Conservation (phyloP, 805 yeast species). For the Tetrapisispora phaffii region DNA sequence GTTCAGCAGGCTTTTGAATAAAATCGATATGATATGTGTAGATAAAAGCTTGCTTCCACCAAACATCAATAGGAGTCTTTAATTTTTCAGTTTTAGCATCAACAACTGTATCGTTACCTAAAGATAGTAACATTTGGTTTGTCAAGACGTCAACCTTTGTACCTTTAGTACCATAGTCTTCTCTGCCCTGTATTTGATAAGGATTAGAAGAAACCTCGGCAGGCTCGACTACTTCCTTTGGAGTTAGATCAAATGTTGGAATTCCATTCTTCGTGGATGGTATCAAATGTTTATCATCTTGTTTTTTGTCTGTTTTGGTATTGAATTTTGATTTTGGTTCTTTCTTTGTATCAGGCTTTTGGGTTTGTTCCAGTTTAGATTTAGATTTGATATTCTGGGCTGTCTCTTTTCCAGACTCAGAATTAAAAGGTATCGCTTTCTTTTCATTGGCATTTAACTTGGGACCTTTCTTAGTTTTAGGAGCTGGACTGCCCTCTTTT, state of each 20-base stretch:
- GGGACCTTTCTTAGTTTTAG: no score
- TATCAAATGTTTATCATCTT: no score
- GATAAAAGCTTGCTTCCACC: slow-evolving; percentile 18
- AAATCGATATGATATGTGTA: slow-evolving; percentile 16
- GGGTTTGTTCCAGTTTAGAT: no score
- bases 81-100: slow-evolving; percentile 1
- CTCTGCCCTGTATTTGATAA: slow-evolving; percentile 9
- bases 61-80: slow-evolving; percentile 6
- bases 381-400: no score
- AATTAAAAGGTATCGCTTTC: no score
- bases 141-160: slow-evolving; percentile 17
- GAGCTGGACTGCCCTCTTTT: no score
- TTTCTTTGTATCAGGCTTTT: no score
- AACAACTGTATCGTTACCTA: slow-evolving; percentile 4
- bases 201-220: slow-evolving; percentile 2
- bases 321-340: no score
- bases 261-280: no score
- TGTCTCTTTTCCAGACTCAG: no score
- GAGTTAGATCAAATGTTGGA: slow-evolving; percentile 12
- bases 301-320: no score
- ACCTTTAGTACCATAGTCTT: slow-evolving; percentile 20
- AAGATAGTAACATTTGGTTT: slow-evolving; percentile 11
- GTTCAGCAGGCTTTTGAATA: not conserved
- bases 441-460: no score
- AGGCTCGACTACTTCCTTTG: not conserved